Base-by-base conservation (phyloP, 2,329 filamentous ascomycete species). In the Coniochaeta ligniaria region DNA sequence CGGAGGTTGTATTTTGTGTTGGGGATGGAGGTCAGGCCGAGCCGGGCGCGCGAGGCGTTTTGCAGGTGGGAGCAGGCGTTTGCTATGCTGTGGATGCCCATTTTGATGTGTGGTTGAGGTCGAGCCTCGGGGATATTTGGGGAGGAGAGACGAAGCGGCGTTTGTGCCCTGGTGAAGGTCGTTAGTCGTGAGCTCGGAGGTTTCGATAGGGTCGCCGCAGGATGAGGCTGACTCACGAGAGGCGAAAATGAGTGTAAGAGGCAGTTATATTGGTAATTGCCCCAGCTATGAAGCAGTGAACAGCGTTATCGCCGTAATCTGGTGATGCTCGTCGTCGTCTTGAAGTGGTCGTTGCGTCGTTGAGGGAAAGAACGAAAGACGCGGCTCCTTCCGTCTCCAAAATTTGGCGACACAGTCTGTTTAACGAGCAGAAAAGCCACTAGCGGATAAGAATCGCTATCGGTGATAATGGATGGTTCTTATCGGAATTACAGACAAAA, bases 61-160 rank as follows among this genome's bases (percentile, higher is more conserved):
- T 95, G 91, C 61, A 97, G 82, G 78, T 96, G 92, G 66, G 92
- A 92, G 82, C 91, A 96, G 76, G 93, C 86, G 79, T 94, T 80
- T 68, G 86, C 83, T 65, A 96, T 83, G 75, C 88, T 85, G 71
- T 84, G 80, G 76, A 96, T 83, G 69, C 71, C 71, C 73, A 74
- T 75, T 59, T 65, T 72, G 54, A 14, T 20, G 31, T 57, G 54
- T 22, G 54, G 38, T 9, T 41, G 38, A 5, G 17, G 38, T 5
- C 28, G 28, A 31, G 28, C 28, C 28, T 31, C 28, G 28, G 28
- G 28, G 28, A 31, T 5, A 31, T 5, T 31, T 31, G 28, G 28
- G 28, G 28, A 6, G 28, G 28, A 6, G 28, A 31, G 28, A 31
- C 5, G 28, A 31, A 31, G 28, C 28, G 38, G 12, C 12, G 12